A percentile compares a stretch with the other conserved stretches of the same genome.
These are phyloP conservation scores for Clonostachys chloroleuca DNA, from an alignment of 2,329 filamentous ascomycete species.

Conservation along the genomic window DNA sequence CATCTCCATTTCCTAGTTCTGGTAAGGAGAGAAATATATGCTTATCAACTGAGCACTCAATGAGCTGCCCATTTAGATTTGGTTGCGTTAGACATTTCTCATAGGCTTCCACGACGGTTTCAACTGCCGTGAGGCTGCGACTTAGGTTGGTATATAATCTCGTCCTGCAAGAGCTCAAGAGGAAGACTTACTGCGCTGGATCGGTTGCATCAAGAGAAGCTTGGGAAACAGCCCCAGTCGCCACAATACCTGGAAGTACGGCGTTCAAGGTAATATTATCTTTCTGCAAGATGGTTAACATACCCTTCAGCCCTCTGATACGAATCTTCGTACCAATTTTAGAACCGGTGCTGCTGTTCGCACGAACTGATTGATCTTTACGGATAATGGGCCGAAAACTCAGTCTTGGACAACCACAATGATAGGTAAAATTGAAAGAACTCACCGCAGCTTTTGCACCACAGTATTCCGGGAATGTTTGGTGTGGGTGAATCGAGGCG, in stretches of 20 bases:
- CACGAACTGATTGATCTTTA: constrained; percentile 21
- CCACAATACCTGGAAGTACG: constrained; percentile 40
- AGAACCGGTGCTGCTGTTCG: constrained; percentile 29
- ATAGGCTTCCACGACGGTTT: constrained; percentile 39
- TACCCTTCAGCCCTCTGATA: too few relatives aligned
- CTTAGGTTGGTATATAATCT: background rate
- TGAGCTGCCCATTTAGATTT: constrained; percentile 28
- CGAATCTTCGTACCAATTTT: constrained; percentile 13
- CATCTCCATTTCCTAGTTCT: constrained; percentile 29
- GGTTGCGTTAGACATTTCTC: constrained; percentile 37
- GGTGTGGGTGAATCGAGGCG: constrained; percentile 34
- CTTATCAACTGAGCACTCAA: constrained; percentile 38
- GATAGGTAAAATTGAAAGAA: constrained; percentile 8
- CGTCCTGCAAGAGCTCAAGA: background rate
- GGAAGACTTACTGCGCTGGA: background rate
- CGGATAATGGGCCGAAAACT: background rate
- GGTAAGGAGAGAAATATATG: constrained; percentile 10
- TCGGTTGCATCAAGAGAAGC: background rate
- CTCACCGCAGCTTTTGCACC: constrained; percentile 42
- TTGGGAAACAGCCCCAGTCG: constrained; percentile 16
- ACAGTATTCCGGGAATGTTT: constrained; percentile 40
- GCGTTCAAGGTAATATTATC: constrained; percentile 42
- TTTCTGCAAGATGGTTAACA: constrained; percentile 17
- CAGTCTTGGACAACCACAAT: background rate
- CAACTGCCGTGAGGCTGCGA: constrained; percentile 28